Evolutionary conservation across 805 yeast species (phyloP).

Genomic region (Teunomyces stri): DNA sequence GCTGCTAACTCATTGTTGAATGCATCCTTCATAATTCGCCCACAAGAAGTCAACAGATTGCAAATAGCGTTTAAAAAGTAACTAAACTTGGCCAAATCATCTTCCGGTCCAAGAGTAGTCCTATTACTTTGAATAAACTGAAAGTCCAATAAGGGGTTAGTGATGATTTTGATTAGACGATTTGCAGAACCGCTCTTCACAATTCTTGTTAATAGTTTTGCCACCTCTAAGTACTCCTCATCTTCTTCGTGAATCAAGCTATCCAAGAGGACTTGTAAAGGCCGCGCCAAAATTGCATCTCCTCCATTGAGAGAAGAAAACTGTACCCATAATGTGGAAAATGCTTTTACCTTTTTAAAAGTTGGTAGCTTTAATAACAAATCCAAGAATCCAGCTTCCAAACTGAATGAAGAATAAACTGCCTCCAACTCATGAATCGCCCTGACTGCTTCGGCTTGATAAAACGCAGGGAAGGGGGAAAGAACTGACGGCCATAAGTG

Average conservation of each 20-base stretch:
- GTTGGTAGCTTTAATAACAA: conserved; percentile 43
- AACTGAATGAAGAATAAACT: conserved; percentile 48
- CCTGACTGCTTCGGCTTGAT: conserved; percentile 71
- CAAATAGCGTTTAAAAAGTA: conserved; percentile 58
- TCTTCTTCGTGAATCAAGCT: conserved; percentile 47
- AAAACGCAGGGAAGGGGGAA: conserved; percentile 45
- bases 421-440: conserved; percentile 60
- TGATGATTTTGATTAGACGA: conserved; percentile 56
- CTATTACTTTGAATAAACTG: conserved; percentile 31
- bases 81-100: conserved; percentile 62
- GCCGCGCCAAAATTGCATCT: conserved; percentile 53
- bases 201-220: conserved; percentile 48
- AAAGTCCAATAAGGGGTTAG: conserved; percentile 51
- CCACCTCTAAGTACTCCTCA: conserved; percentile 41
- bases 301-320: conserved; percentile 50
- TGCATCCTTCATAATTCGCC: conserved; percentile 41
- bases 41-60: conserved; percentile 50
- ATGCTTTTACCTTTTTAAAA: conserved; percentile 47
- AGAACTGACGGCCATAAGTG: conserved; percentile 56
- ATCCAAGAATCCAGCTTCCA: conserved; percentile 72
- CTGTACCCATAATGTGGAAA: conserved; percentile 74
- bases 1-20: conserved; percentile 60
- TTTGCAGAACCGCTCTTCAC: conserved; percentile 54
- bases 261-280: conserved; percentile 68
- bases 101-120: conserved; percentile 34